Base-by-base conservation (phyloP, 148 eudicot genomes). In the Arctostaphylos glauca region DNA sequence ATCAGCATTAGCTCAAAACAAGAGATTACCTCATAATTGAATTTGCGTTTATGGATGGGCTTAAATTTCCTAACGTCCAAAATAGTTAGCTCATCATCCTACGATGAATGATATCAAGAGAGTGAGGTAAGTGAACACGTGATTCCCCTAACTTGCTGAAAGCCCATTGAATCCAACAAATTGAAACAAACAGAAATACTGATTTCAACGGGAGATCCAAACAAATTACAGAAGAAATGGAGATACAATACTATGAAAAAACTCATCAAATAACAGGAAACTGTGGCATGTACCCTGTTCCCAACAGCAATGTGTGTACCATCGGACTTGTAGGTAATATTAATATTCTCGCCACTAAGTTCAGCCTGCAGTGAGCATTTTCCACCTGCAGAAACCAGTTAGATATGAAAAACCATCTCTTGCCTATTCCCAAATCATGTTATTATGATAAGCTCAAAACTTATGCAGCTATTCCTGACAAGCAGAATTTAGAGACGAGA, bases 71-170 rank as follows among this genome's bases (percentile, higher is more conserved):
- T 93, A 46, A 96, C 99, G 88, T 96, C 99, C 92, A 96, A 83
- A 86, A 96, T 93, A 64, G 99, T 94, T 77, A 96, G 70, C 80
- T 96, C 99, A 88, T 96, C 99, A 80, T 96, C 99, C 99, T 96
- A 78, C 80, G 80, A 79, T 14, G 79, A 78, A 64, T 58, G 19
- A 79, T 9, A 84, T 68, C 31, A 70, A 82, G 21, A 81, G 59
- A 74, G 82, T 68, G 72, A 84, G 68, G 77, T n/a, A 77, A 82
- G 71, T 15, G 50, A 52, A n/a, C 77, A 73, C 15, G 50, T 76
- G 19, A 72, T 21, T 80, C 58, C 54, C 21, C 82, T 23, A 66
- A 55, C 6, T 44, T 62, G 44, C 54, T 5, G 50, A 60, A 62
- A 43, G 6, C 62, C 31, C 3, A 80, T 53, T 49, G 18, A 21